Conservation (phyloP, 768 basidiomycete species). For the Lactifluus echinatus region DNA sequence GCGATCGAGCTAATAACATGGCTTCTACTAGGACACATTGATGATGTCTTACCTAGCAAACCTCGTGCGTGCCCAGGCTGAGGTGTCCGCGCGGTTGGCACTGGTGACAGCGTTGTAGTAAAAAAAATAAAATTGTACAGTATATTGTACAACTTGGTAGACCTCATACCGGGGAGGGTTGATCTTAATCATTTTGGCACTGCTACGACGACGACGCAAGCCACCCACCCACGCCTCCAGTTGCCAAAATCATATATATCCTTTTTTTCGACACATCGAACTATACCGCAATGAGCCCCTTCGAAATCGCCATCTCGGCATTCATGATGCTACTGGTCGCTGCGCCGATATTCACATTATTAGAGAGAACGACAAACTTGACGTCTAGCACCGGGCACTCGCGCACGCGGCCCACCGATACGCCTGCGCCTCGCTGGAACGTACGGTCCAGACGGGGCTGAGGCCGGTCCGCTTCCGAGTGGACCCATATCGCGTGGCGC, state of each 20-base stretch:
- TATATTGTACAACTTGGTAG: constrained; percentile 6
- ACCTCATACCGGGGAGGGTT: background rate
- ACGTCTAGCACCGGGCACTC: constrained; percentile 90
- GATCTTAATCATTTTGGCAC: too few species aligned
- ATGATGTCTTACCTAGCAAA: constrained; percentile 95
- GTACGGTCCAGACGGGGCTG: constrained; percentile 91
- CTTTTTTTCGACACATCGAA: constrained; percentile 27
- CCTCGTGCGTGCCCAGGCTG: constrained; percentile 87
- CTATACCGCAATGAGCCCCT: constrained; percentile 39
- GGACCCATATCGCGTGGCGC: constrained; percentile 76
- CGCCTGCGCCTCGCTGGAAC: constrained; percentile 84
- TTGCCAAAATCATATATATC: background rate
- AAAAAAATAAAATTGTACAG: constrained; percentile 13
- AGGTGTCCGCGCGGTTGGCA: constrained; percentile 81
- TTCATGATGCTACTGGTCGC: constrained; percentile 97
- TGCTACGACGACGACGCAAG: too few species aligned
- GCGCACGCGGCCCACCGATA: constrained; percentile 83
- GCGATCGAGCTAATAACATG: constrained; percentile 16
- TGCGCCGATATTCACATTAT: constrained; percentile 93
- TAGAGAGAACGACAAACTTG: constrained; percentile 88
- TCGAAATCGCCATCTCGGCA: constrained; percentile 86
- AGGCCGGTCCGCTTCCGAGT: constrained; percentile 86
- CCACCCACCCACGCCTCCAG: too few species aligned
- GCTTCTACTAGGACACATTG: constrained; percentile 59
- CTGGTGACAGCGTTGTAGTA: constrained; percentile 47